These are phyloP conservation scores for Magnaporthiopsis poae DNA, from an alignment of 2,329 filamentous ascomycete genomes.

Conservation along the genomic window DNA sequence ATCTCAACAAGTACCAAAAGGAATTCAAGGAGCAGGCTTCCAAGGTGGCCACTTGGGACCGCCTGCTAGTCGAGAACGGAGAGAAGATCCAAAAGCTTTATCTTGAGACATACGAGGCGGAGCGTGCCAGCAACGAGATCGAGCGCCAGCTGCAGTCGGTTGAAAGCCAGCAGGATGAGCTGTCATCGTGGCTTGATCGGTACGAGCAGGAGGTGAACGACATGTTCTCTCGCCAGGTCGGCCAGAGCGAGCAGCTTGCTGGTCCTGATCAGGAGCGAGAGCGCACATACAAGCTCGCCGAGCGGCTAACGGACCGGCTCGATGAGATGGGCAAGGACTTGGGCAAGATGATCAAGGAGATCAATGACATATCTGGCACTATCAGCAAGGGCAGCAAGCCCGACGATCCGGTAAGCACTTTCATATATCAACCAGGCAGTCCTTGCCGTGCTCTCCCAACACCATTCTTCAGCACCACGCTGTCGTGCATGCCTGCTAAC, in stretches of 20 bases:
- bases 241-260: conserved; percentile 63
- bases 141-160: conserved; percentile 83
- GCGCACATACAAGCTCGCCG: conserved; percentile 88
- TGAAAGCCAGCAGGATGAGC: conserved; percentile 84
- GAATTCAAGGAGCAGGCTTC: conserved; percentile 86
- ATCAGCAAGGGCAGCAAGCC: conserved; percentile 82
- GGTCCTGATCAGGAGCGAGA: conserved; percentile 94
- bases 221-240: conserved; percentile 70
- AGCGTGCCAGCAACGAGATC: conserved; percentile 84
- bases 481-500: not conserved
- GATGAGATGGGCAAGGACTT: conserved; percentile 91
- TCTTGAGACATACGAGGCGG: conserved; percentile 82
- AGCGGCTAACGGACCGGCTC: conserved; percentile 80
- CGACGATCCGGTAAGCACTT: conserved; percentile 67
- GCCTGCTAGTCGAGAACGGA: conserved; percentile 82
- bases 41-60: conserved; percentile 83
- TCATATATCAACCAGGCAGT: not conserved
- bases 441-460: not conserved
- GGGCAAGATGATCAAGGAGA: conserved; percentile 93
- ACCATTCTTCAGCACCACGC: no score
- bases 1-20: conserved; percentile 91
- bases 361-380: conserved; percentile 83
- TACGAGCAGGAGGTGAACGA: conserved; percentile 89
- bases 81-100: conserved; percentile 93
- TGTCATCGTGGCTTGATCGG: conserved; percentile 76